These are phyloP conservation scores for Raphanus raphanistrum DNA, from an alignment of 345 rosid species.

Conservation along the genomic window DNA sequence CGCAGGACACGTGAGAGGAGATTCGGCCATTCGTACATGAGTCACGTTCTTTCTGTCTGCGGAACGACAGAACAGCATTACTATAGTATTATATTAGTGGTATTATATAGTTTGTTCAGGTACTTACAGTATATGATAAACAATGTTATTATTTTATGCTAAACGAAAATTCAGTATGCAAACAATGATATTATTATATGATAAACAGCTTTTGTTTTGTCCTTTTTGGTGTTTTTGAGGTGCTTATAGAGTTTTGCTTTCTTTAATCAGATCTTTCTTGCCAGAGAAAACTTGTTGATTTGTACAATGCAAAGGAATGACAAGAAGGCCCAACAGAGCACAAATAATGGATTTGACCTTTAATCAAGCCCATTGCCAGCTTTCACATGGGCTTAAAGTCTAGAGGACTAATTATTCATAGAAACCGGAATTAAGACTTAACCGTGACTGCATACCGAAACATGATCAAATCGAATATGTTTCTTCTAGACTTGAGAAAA, in stretches of 20 bases:
- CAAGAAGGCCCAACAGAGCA: conserved; percentile 14
- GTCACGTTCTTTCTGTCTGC: conserved; percentile 37
- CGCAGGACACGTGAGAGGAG: conserved; percentile 26
- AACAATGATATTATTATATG: not conserved
- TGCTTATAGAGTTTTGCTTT: not conserved
- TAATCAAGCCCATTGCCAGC: not conserved
- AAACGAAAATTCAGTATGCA: not conserved
- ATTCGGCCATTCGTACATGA: conserved; percentile 29
- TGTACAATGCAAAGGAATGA: not conserved
- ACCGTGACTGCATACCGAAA: not conserved
- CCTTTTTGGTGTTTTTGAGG: not conserved
- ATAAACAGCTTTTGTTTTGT: not conserved
- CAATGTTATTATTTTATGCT: not conserved
- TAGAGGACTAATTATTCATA: not conserved
- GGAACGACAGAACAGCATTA: not conserved
- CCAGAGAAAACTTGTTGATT: not conserved
- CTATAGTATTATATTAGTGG: not conserved
- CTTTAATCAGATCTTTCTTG: not conserved
- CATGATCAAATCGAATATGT: not conserved
- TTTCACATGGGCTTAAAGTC: not conserved
- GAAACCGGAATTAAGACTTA: conserved; percentile 4
- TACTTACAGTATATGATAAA: not conserved
- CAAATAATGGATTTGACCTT: not conserved
- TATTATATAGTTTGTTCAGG: not conserved
- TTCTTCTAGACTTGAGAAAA: not conserved